Evolutionary conservation across 257 asterid species (phyloP).

Genomic region (Ballota nigra): DNA sequence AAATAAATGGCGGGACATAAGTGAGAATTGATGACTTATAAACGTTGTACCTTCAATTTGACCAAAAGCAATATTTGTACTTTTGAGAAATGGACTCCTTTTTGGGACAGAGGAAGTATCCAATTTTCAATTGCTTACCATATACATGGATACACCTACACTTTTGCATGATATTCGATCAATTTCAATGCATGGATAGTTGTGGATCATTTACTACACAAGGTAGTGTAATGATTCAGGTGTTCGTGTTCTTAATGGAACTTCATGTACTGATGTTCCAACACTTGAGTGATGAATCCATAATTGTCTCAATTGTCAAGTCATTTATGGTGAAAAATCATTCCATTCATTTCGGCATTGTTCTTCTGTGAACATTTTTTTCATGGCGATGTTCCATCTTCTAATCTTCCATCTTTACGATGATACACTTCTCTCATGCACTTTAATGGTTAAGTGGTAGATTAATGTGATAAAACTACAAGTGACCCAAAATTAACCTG

Average conservation of each 20-base stretch:
- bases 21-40: neutral
- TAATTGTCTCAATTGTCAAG: neutral
- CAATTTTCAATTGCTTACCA: neutral
- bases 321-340: neutral
- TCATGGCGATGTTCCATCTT: constrained; percentile 1
- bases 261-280: constrained; percentile 4
- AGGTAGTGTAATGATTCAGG: constrained; percentile 6
- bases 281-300: constrained; percentile 1
- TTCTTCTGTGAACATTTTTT: neutral
- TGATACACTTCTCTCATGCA: neutral
- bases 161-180: neutral
- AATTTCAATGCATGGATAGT: neutral
- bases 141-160: neutral
- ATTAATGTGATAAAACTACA: neutral
- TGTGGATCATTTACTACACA: neutral
- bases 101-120: neutral
- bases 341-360: neutral
- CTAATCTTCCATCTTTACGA: neutral
- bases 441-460: constrained; percentile 11
- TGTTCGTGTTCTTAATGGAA: neutral
- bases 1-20: neutral
- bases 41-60: neutral
- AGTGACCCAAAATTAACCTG: constrained; percentile 1
- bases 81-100: neutral
- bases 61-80: neutral